phyloP scores from a whole-genome alignment of 2,329 filamentous ascomycete species.

The Pezicula carpinea region DNA sequence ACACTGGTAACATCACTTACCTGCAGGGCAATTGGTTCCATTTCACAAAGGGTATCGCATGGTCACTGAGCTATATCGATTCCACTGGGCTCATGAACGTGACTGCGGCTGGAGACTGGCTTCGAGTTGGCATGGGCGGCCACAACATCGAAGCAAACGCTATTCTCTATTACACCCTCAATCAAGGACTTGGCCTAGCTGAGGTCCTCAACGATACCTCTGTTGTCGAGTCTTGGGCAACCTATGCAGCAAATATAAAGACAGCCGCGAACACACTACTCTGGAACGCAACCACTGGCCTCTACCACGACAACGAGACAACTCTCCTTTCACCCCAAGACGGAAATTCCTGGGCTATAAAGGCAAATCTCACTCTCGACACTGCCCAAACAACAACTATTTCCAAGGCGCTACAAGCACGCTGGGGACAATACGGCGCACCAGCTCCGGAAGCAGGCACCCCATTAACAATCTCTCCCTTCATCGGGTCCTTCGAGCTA shows the following conservation, averaged over 20 bases:
- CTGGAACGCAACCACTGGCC: slow-evolving; percentile 32
- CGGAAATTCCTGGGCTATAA: slow-evolving; percentile 49
- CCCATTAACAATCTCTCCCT: slow-evolving; percentile 38
- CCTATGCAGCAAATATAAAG: neutral
- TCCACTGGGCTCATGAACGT: slow-evolving; percentile 25
- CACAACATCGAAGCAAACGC: slow-evolving; percentile 23
- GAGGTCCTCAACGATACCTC: slow-evolving; percentile 27
- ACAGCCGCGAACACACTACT: slow-evolving; percentile 11
- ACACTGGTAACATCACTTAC: slow-evolving; percentile 46
- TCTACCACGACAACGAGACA: slow-evolving; percentile 50
- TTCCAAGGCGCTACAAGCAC: neutral
- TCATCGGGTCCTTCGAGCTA: slow-evolving; percentile 41
- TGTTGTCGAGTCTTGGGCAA: neutral
- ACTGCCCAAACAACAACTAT: slow-evolving; percentile 32
- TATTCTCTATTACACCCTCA: slow-evolving; percentile 40
- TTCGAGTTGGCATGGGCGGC: slow-evolving; percentile 18
- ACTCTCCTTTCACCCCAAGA: slow-evolving; percentile 53
- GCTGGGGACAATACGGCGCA: slow-evolving; percentile 37
- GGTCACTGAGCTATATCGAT: slow-evolving; percentile 36
- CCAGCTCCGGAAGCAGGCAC: slow-evolving; percentile 38
- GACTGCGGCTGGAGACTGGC: slow-evolving; percentile 17
- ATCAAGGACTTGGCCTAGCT: slow-evolving; percentile 39
- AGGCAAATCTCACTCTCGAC: slow-evolving; percentile 9
- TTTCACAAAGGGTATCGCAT: slow-evolving; percentile 41
- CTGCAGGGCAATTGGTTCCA: slow-evolving; percentile 40